Evolutionary conservation across 352 stramenopile species (phyloP).

Genomic region (Pythium monospermum): DNA sequence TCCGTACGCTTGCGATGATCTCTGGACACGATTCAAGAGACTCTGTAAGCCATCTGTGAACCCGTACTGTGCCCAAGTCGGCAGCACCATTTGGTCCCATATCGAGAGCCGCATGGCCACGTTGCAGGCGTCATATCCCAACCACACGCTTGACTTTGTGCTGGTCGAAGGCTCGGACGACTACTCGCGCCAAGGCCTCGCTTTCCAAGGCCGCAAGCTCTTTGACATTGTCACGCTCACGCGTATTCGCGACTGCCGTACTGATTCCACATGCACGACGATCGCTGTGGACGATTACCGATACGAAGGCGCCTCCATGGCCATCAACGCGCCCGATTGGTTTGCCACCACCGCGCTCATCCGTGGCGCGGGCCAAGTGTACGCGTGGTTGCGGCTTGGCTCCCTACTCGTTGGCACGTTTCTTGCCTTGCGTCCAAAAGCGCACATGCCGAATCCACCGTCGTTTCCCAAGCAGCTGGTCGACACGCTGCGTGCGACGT

Average conservation of each 20-base stretch:
- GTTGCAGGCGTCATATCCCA: constrained; percentile 4
- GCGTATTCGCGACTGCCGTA: not conserved
- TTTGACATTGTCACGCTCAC: constrained; percentile 2
- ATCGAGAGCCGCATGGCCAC: not conserved
- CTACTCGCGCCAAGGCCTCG: constrained; percentile 4
- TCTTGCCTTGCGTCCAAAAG: constrained; percentile 5
- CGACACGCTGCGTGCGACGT: constrained; percentile 19
- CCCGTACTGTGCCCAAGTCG: too few species aligned
- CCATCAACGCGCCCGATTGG: constrained; percentile 26
- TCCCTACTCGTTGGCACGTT: constrained; percentile 20
- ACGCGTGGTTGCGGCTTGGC: constrained; percentile 30
- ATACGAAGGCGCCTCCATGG: constrained; percentile 26
- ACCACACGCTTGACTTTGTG: constrained; percentile 6
- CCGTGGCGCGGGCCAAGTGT: constrained; percentile 29
- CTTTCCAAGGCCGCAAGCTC: constrained; percentile 3
- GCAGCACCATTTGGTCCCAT: not conserved
- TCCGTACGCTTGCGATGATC: too few species aligned
- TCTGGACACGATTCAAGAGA: too few species aligned
- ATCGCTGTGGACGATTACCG: constrained; percentile 41
- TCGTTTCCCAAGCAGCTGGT: not conserved
- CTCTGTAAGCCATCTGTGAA: too few species aligned
- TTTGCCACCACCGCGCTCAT: constrained; percentile 25
- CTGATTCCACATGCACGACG: constrained; percentile 20
- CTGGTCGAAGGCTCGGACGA: constrained; percentile 11
- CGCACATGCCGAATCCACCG: not conserved